Base-by-base conservation (phyloP, 2,329 filamentous ascomycete genomes). In the Mycosphaerella arachidis region DNA sequence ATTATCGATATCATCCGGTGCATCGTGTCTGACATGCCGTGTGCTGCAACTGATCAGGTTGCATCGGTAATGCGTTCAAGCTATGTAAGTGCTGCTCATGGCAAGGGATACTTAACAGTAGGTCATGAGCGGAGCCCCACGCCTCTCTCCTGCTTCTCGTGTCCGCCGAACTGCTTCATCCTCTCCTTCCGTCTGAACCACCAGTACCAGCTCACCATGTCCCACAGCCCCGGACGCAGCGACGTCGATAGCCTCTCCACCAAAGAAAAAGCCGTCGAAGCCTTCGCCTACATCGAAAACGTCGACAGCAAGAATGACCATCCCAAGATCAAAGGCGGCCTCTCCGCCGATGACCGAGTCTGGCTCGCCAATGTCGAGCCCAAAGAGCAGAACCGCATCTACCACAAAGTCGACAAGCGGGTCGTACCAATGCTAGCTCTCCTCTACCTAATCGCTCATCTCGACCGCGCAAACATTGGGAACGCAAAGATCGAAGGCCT, bases 401-500 rank as follows among this genome's bases (percentile, higher is more conserved):
- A 82, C 8, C 71, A 76, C 63, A 66, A 64, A 55, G 63, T 66
- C 35, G 63, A 64, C 33, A 37, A 55, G 16, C 48, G 62, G 43
- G 56, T 66, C 1, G 57, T 66, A 3, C 62, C 59, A 1, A 62
- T 64, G 60, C 54, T 64, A 40, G 78, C 74, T 53, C 55, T 80
- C 3, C 69, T 83, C 0, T 80, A 78, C 58, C 66, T 79, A 6
- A 70, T 78, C 46, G 73, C 77, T 3, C 79, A 79, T 57, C 70
- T 81, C 18, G 78, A 81, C 62, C 74, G 77, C 58, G 79, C 82
- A 58, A 83, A 83, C 63, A 83, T 83, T 48, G 74, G 76, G 27
- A 83, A 83, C 61, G 81, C 81, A 5, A 80, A 82, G 57, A 76
- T 81, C 33, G 80, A 80, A 60, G 78, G 79, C n/a, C 71, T 83